Conservation (phyloP, 2,329 filamentous ascomycete genomes). For the Tolypocladium inflatum region DNA sequence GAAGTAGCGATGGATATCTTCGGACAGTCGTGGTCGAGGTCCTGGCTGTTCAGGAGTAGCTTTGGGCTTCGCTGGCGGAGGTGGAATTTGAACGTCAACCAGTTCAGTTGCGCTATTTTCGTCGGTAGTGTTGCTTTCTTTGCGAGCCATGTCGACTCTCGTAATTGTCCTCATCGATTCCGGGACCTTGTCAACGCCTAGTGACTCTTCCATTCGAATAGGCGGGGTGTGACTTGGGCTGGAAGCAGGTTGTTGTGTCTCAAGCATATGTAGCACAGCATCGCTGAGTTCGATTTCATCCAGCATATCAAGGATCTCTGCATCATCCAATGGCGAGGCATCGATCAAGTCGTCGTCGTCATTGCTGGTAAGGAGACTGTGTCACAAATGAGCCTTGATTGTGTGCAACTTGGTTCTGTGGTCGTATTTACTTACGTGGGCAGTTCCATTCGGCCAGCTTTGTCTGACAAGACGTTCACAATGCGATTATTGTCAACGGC, state of each 20-base stretch:
- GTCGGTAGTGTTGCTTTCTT: constrained; percentile 20
- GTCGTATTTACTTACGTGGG: not conserved
- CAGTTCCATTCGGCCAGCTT: not conserved
- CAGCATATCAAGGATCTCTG: not conserved
- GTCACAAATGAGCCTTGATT: not conserved
- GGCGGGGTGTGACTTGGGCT: not conserved
- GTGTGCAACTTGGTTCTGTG: not conserved
- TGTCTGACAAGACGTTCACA: not conserved
- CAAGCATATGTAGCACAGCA: too few species aligned
- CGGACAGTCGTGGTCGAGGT: constrained; percentile 5
- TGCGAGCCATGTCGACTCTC: constrained; percentile 22
- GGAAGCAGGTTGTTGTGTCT: not conserved
- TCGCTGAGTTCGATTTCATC: not conserved
- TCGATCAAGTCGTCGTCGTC: not conserved
- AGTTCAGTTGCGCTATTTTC: constrained; percentile 9
- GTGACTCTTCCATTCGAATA: not conserved
- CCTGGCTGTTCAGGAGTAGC: not conserved
- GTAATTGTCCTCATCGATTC: constrained; percentile 17
- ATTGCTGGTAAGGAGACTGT: not conserved
- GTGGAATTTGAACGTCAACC: constrained; percentile 16
- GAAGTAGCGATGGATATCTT: constrained; percentile 22
- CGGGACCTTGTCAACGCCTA: not conserved
- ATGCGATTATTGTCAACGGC: not conserved
- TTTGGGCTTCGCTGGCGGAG: constrained; percentile 2
- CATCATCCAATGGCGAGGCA: not conserved